Conservation (phyloP, 2,329 filamentous ascomycete genomes). For the Thyridium curvatum region DNA sequence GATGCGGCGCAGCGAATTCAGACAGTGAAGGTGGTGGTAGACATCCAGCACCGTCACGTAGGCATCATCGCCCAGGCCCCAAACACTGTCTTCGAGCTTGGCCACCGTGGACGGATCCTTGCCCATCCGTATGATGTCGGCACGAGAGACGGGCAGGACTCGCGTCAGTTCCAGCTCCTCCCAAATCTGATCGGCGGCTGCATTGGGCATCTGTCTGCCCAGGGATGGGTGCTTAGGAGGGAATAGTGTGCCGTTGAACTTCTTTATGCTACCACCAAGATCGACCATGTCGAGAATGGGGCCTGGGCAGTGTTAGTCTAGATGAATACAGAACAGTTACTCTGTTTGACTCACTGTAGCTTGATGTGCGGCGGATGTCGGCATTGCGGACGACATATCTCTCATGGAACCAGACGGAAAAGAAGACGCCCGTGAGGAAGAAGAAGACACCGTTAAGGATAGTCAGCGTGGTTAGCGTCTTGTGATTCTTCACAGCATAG, state of each 20-base stretch:
- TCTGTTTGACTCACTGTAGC: too few relatives aligned
- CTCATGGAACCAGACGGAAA: too few relatives aligned
- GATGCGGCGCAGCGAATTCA: slow-evolving; percentile 21
- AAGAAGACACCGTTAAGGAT: too few relatives aligned
- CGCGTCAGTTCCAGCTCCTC: slow-evolving; percentile 20
- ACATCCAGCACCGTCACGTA: slow-evolving; percentile 8
- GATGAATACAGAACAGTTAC: too few relatives aligned
- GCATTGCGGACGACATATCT: too few relatives aligned
- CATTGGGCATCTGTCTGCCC: slow-evolving; percentile 21
- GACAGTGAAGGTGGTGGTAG: slow-evolving; percentile 30
- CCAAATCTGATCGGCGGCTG: slow-evolving; percentile 18
- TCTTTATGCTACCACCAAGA: too few relatives aligned
- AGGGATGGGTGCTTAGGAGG: slow-evolving; percentile 14
- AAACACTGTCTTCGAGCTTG: slow-evolving; percentile 5
- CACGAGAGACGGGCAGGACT: slow-evolving; percentile 11
- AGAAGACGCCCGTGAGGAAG: too few relatives aligned
- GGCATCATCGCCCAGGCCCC: slow-evolving; percentile 8
- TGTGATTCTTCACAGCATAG: too few relatives aligned
- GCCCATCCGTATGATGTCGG: slow-evolving; percentile 1
- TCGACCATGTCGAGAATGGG: too few relatives aligned
- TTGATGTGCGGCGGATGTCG: too few relatives aligned
- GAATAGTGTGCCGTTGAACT: slow-evolving; percentile 17
- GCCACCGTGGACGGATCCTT: slow-evolving; percentile 3
- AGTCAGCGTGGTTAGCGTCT: too few relatives aligned
- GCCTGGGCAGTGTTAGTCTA: too few relatives aligned